phyloP scores from a whole-genome alignment of 116 monocot species.

The Cymodocea nodosa region DNA sequence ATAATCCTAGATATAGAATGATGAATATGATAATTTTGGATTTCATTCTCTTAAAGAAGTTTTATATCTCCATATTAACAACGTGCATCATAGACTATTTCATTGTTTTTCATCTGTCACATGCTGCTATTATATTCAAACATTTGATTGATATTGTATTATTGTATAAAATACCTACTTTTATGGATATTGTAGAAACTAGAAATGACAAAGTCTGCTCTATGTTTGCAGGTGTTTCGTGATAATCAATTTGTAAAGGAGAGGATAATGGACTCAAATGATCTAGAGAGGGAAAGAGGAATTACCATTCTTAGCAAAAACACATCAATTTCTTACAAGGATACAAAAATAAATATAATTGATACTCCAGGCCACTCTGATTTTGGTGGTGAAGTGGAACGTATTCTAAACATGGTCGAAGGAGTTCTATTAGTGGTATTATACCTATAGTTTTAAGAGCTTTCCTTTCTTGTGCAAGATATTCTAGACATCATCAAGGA shows the following conservation, averaged over 20 bases:
- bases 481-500: background rate
- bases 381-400: conserved; percentile 97
- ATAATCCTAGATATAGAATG: no score
- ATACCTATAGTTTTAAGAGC: background rate
- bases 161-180: background rate
- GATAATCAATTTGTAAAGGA: conserved; percentile 89
- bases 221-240: conserved; percentile 74
- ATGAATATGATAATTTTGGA: no score
- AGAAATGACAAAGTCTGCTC: background rate
- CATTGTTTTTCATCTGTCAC: no score
- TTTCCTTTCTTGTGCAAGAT: background rate
- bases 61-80: no score
- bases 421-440: conserved; percentile 96
- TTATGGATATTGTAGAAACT: background rate
- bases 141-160: background rate
- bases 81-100: no score
- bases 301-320: conserved; percentile 98
- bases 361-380: conserved; percentile 98
- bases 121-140: background rate
- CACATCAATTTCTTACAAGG: conserved; percentile 86
- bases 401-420: conserved; percentile 98
- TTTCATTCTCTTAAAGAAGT: no score
- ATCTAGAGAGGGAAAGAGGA: conserved; percentile 87
- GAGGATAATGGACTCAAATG: conserved; percentile 98
- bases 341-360: conserved; percentile 91